Base-by-base conservation (phyloP, 495 filamentous ascomycete species). In the Trichoderma orchidacearum region DNA sequence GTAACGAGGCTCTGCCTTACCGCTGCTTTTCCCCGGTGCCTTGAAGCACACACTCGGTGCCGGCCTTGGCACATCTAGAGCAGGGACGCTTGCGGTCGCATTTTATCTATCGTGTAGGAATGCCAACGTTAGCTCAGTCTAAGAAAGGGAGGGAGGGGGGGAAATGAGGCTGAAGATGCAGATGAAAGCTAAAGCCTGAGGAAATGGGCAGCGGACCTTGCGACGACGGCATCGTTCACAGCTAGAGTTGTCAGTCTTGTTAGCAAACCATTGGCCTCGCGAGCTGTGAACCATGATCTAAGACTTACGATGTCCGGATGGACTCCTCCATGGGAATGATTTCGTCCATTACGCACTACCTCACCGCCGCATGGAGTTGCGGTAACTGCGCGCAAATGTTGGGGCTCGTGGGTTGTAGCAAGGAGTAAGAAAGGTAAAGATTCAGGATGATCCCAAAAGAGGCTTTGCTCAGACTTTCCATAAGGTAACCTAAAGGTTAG, bases 41-140 rank as follows among this genome's bases (percentile, higher is more conserved):
- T 23, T 48, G 41, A 9, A 48, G 61, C 4, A 60, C 58, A 34
- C 66, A 68, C 30, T 68, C 61, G 0, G 59, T 60, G 9, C 61
- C 59, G 15, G 61, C 62, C 52, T 66, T 66, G 15, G 35, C 35
- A 50, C 66, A 68, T 48, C 52, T 56, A 0, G 54, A 56, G 31
- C 66, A 68, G 13, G 66, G 66, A 29, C 61, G 60, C 9, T 54
- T 56, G 15, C 62, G 61, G 32, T 66, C 62, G 55, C 66, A 68
- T 60, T 66, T 68, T 27, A 66, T 64, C 64, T 68, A 36, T 11
- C n/a, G n/a, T n/a, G n/a, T n/a, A n/a, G n/a, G 31, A 13, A 4
- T 1, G 30, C 30, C 13, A 21, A n/a, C 4, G 21, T 31, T 15
- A 35, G 15, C 9, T 36, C 17, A 28, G 53, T 7, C 8, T 28